Base-by-base conservation (phyloP, 768 basidiomycete genomes). In the Auricularia heimuer region DNA sequence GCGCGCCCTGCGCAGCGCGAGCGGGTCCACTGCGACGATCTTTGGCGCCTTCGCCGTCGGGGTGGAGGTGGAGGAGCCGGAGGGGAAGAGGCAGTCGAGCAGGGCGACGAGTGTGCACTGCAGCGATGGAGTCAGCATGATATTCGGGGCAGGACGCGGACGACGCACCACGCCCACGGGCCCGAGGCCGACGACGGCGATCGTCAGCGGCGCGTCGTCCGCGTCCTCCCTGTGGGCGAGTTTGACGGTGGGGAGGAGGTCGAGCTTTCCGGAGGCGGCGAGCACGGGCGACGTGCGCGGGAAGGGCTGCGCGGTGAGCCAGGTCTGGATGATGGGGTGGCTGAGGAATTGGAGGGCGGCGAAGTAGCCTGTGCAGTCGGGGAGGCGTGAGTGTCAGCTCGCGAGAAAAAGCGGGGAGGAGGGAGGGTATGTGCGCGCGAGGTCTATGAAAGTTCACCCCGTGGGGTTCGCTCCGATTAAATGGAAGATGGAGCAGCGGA, bases 161-260 rank as follows among this genome's bases (percentile, higher is more conserved):
- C 24, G 2, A 66, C 80, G 61, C 69, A 84, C 82, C 65, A 91
- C 75, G 24, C 90, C 90, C 10, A 92, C 90, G 18, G 90, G 90
- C 6, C 90, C 90, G 62, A 92, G 77, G 3, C 90, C 90, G 21
- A 92, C 75, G 37, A 92, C 76, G 0, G 85, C 90, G 62, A 91
- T 75, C 0, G 82, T 86, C 65, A 90, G 70, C 7, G 75, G 66
- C 64, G 73, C 77, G 66, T 90, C 88, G 63, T 80, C 80, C 4
- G 18, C 29, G 29, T 14, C 8, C 54, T 60, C 33, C 21, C n/a
- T 18, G 47, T 6, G 7, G 16, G 51, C 29, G 51, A 29, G 29
- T 1, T 29, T 29, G 29, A 29, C 51, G 7, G 1, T 7, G 7
- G 54, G 54, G 54, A 54, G 29, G 54, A 54, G 54, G 54, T 3